Base-by-base conservation (phyloP, 257 asterid genomes). In the Datura wrightii region DNA sequence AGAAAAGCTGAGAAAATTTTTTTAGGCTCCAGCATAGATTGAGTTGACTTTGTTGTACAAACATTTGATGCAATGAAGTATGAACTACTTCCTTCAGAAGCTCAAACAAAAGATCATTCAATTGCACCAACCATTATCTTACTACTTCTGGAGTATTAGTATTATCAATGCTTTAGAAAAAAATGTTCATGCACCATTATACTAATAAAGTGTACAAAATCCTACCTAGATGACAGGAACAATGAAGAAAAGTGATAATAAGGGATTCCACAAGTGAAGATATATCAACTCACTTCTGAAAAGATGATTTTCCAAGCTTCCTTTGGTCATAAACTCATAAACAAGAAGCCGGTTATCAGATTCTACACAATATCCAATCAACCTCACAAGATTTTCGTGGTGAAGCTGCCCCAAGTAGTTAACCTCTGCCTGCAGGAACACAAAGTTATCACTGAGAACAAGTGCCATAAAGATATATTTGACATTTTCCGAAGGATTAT, bases 251-350 rank as follows among this genome's bases (percentile, higher is more conserved):
- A 44, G 46, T n/a, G 24, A 83, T 6, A 18, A 53, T 50, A 62
- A 52, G 14, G 16, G 44, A 79, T 10, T 31, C 82, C 4, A 6
- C 15, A 39, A 10, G n/a, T 52, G 39, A 70, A 82, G 42, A 37
- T 16, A 37, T 16, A 44, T 36, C 24, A 41, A 65, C 92, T 86
- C 74, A 93, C 97, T 92, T 82, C 88, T 91, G 52, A 92, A 94
- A 19, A 94, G 87, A 85, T 94, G 97, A 85, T 92, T 94, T 85
- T 94, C 97, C 91, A 94, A 85, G 90, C 97, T 89, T 85, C 97
- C 97, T 83, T 88, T 90, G 19, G 92, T 91, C 96, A 94, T 88
- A 91, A 86, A 94, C 84, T 94, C 96, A 4, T 94, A 94, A 3
- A 94, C 97, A 10, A 94, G 84, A 79, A 94, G 92, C 84, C 91